These are phyloP conservation scores for Pythium apleroticum DNA, from an alignment of 352 stramenopile species.

Conservation along the genomic window DNA sequence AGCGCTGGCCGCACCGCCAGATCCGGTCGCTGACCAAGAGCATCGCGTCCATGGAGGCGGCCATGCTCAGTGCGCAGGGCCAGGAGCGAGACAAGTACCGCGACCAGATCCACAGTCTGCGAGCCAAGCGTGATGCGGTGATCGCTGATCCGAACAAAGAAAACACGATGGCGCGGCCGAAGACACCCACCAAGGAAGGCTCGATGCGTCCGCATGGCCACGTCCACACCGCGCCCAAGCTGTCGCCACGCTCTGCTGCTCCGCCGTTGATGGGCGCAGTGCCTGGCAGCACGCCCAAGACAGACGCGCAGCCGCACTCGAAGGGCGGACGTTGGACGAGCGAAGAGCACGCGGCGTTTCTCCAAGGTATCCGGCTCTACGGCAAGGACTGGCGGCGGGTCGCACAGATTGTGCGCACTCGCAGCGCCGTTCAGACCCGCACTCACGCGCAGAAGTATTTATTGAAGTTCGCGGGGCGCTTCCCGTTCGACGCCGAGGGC, in stretches of 20 bases:
- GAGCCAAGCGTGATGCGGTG: slow-evolving; percentile 83
- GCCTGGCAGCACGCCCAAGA: slow-evolving; percentile 10
- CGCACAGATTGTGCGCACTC: slow-evolving; percentile 77
- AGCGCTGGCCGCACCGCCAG: slow-evolving; percentile 67
- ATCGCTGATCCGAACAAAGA: slow-evolving; percentile 89
- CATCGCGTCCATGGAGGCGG: slow-evolving; percentile 86
- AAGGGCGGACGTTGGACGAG: slow-evolving; percentile 88
- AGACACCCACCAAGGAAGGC: slow-evolving; percentile 37
- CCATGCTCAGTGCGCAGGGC: slow-evolving; percentile 81
- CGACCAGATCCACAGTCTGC: slow-evolving; percentile 81
- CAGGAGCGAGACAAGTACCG: slow-evolving; percentile 82
- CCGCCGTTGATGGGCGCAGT: neutral
- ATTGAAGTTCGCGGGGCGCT: slow-evolving; percentile 88
- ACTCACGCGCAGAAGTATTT: slow-evolving; percentile 93
- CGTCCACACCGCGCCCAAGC: slow-evolving; percentile 16
- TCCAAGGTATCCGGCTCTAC: slow-evolving; percentile 85
- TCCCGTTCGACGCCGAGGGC: slow-evolving; percentile 58
- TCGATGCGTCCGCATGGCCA: slow-evolving; percentile 16
- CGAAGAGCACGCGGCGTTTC: slow-evolving; percentile 83
- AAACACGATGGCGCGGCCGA: slow-evolving; percentile 48
- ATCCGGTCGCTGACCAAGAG: slow-evolving; percentile 86
- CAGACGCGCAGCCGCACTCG: slow-evolving; percentile 30
- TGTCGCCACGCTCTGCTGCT: slow-evolving; percentile 25
- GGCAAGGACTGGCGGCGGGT: slow-evolving; percentile 87
- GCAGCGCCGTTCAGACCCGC: slow-evolving; percentile 86